A percentile compares a stretch with the other conserved stretches of the same genome.
These are phyloP conservation scores for Russula lepida DNA, from an alignment of 768 basidiomycete species.

Conservation along the genomic window DNA sequence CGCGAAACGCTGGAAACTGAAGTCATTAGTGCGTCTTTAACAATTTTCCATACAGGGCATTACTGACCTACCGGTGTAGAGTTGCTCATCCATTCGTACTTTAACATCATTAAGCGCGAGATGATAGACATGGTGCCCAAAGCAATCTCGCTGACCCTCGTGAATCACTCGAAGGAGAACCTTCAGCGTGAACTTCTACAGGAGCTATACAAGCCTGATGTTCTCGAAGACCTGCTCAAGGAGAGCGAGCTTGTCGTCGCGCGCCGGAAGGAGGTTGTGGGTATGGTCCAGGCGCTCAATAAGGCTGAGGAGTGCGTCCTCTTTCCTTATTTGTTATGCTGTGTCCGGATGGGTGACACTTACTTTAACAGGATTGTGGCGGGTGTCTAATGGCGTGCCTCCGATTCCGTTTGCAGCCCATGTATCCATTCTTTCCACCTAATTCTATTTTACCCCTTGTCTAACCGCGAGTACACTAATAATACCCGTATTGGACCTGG, in stretches of 20 bases:
- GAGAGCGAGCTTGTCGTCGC: constrained; percentile 86
- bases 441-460: constrained; percentile 5
- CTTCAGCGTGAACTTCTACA: constrained; percentile 90
- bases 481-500: constrained; percentile 18
- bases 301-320: constrained; percentile 87
- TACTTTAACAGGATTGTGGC: constrained; percentile 45
- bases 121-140: constrained; percentile 99
- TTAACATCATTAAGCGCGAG: constrained; percentile 97
- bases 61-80: constrained; percentile 38
- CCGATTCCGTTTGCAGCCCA: not conserved
- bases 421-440: not conserved
- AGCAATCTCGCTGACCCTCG: constrained; percentile 84
- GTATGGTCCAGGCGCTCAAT: constrained; percentile 90
- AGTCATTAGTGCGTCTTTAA: constrained; percentile 79
- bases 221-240: constrained; percentile 90
- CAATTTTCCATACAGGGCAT: not conserved
- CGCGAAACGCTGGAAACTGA: constrained; percentile 98
- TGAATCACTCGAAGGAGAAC: constrained; percentile 89
- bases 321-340: not conserved
- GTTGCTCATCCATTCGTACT: constrained; percentile 92
- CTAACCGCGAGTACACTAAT: constrained; percentile 20
- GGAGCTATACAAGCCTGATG: constrained; percentile 95
- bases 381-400: constrained; percentile 36
- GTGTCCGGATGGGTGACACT: not conserved
- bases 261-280: constrained; percentile 88